These are phyloP conservation scores for Penicillium sp. DNA, from an alignment of 2,329 filamentous ascomycete species.

Conservation along the genomic window DNA sequence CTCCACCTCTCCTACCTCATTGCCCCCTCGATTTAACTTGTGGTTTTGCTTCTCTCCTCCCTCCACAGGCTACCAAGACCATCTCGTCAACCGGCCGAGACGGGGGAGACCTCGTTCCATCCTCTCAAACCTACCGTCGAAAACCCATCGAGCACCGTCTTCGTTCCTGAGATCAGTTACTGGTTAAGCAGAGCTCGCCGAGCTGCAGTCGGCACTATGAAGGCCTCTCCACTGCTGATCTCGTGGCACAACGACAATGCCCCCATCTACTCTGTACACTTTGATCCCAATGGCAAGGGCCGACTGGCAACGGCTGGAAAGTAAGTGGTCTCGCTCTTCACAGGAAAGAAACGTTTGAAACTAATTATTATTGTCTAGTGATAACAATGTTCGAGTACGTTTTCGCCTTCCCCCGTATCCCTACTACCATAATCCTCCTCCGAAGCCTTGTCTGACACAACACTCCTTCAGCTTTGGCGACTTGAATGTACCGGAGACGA, in stretches of 20 bases:
- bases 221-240: slow-evolving; percentile 93
- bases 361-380: slow-evolving; percentile 50
- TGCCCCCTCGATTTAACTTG: background rate
- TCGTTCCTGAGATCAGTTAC: slow-evolving; percentile 12
- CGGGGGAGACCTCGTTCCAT: slow-evolving; percentile 19
- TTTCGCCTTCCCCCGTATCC: slow-evolving; percentile 27
- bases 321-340: slow-evolving; percentile 39
- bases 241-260: slow-evolving; percentile 98
- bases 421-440: slow-evolving; percentile 23
- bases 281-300: slow-evolving; percentile 89
- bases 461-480: slow-evolving; percentile 76
- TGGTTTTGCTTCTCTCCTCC: background rate
- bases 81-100: slow-evolving; percentile 17
- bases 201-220: slow-evolving; percentile 68
- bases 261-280: slow-evolving; percentile 96
- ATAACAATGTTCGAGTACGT: slow-evolving; percentile 91
- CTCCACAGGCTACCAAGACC: slow-evolving; percentile 10
- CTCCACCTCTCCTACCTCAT: background rate
- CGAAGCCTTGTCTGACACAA: slow-evolving; percentile 43
- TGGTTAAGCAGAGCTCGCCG: slow-evolving; percentile 31
- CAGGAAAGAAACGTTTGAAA: background rate
- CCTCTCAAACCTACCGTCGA: slow-evolving; percentile 14
- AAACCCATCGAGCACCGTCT: slow-evolving; percentile 4
- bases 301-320: slow-evolving; percentile 92
- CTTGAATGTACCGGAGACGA: slow-evolving; percentile 85